Percentiles rank a stretch among this genome's conserved stretches.
These are phyloP conservation scores for Corniculantispora saksenae DNA, from an alignment of 2,329 filamentous ascomycete species.

Conservation along the genomic window DNA sequence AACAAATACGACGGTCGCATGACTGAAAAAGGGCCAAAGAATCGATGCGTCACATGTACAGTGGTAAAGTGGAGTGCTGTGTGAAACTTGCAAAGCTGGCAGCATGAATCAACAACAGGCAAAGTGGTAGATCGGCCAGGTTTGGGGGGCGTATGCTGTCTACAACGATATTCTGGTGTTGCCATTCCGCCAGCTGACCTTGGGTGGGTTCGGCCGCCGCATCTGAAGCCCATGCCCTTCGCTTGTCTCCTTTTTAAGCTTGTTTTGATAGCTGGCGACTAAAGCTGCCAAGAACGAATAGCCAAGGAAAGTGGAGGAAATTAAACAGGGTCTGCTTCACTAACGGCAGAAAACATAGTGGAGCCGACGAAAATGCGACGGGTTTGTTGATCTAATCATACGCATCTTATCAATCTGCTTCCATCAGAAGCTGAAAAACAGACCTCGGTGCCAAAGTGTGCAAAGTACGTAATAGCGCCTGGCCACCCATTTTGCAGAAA, in stretches of 20 bases:
- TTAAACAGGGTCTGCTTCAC: background rate
- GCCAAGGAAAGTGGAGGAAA: no score
- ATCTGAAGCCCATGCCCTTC: background rate
- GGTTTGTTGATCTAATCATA: background rate
- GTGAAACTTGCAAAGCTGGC: background rate
- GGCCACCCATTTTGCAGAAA: background rate
- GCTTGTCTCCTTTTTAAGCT: background rate
- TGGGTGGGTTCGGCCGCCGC: background rate
- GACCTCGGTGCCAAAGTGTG: background rate
- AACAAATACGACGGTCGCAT: background rate
- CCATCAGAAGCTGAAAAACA: background rate
- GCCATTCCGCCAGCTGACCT: background rate
- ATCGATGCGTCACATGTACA: background rate
- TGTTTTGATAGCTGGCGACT: background rate
- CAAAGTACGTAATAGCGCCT: background rate
- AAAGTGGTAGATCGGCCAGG: background rate
- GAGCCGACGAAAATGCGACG: background rate
- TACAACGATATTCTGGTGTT: background rate
- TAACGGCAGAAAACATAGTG: background rate
- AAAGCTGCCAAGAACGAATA: background rate
- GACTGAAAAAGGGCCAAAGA: background rate
- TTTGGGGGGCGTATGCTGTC: background rate
- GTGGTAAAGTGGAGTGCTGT: background rate
- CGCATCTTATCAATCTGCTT: background rate
- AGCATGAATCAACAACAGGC: background rate